Evolutionary conservation across 192 early-diverging fungal genomes (phyloP).

Genomic region (Gryganskiella cystojenkinii): DNA sequence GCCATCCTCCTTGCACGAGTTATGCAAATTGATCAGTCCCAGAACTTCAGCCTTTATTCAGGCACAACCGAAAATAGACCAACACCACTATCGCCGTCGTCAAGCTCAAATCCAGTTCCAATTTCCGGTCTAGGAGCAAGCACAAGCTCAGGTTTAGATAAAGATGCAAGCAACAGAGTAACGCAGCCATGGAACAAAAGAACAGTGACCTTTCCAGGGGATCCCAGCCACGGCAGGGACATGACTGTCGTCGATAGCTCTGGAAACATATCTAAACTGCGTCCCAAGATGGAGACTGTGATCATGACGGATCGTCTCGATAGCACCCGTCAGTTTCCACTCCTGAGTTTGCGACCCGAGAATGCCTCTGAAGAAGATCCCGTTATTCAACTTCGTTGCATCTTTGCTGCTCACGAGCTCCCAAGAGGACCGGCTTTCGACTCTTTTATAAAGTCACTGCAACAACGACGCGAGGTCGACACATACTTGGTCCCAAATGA

Average conservation of each 20-base stretch:
- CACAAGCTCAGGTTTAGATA: too few species aligned
- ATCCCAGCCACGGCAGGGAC: too few species aligned
- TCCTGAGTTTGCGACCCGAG: background rate
- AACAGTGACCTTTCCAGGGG: too few species aligned
- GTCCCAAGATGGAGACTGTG: background rate
- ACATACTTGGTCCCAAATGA: slow-evolving; percentile 36
- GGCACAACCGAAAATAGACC: too few species aligned
- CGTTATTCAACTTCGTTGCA: slow-evolving; percentile 16
- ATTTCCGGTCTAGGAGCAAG: too few species aligned
- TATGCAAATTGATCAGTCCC: background rate
- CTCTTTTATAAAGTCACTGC: background rate
- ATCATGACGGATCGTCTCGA: background rate
- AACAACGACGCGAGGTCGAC: slow-evolving; percentile 1
- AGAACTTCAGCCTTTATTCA: too few species aligned
- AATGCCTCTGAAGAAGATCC: background rate
- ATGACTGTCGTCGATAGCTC: too few species aligned
- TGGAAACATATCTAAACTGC: background rate
- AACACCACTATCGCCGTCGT: too few species aligned
- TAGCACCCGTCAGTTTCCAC: slow-evolving; percentile 14
- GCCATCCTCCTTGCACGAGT: background rate
- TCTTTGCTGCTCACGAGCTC: slow-evolving; percentile 25
- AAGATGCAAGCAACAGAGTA: too few species aligned
- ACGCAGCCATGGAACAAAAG: too few species aligned
- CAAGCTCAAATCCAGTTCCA: too few species aligned
- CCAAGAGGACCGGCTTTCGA: slow-evolving; percentile 25